phyloP scores from a whole-genome alignment of 2,329 filamentous ascomycete genomes.

The Sclerotinia spermophila region DNA sequence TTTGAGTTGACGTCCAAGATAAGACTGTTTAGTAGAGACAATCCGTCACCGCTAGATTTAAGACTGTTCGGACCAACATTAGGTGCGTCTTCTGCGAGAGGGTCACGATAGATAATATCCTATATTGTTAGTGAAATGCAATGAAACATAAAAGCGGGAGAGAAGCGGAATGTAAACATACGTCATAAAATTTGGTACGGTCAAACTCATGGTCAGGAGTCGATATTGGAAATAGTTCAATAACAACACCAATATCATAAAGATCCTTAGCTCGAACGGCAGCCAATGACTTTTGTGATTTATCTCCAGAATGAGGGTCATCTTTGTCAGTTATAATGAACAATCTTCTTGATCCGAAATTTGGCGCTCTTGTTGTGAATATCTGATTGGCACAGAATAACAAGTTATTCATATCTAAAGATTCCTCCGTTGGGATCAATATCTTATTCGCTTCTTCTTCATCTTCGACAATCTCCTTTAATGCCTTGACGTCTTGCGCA shows the following conservation, averaged over 20 bases:
- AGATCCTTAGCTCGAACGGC: constrained; percentile 88
- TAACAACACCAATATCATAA: constrained; percentile 86
- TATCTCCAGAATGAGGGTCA: constrained; percentile 71
- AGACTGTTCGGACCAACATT: constrained; percentile 52
- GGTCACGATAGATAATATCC: constrained; percentile 87
- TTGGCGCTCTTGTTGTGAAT: constrained; percentile 90
- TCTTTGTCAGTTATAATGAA: constrained; percentile 97
- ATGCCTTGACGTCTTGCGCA: constrained; percentile 76
- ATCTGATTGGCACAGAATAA: constrained; percentile 95
- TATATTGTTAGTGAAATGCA: constrained; percentile 38
- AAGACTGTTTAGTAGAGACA: constrained; percentile 74
- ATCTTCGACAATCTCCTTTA: constrained; percentile 74
- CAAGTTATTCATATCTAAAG: constrained; percentile 79
- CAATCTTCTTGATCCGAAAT: constrained; percentile 87
- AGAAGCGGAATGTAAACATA: constrained; percentile 42
- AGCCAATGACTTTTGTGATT: constrained; percentile 69
- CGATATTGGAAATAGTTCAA: constrained; percentile 90
- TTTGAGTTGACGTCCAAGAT: constrained; percentile 88
- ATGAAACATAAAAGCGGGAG: neutral
- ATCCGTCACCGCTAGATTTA: constrained; percentile 67
- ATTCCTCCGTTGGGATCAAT: constrained; percentile 64
- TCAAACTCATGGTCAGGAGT: constrained; percentile 69
- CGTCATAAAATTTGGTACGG: constrained; percentile 84
- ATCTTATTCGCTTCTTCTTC: constrained; percentile 68
- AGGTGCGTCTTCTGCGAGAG: constrained; percentile 65